Evolutionary conservation across 306 rosid species (phyloP).

Genomic region (Albizia julibrissin): DNA sequence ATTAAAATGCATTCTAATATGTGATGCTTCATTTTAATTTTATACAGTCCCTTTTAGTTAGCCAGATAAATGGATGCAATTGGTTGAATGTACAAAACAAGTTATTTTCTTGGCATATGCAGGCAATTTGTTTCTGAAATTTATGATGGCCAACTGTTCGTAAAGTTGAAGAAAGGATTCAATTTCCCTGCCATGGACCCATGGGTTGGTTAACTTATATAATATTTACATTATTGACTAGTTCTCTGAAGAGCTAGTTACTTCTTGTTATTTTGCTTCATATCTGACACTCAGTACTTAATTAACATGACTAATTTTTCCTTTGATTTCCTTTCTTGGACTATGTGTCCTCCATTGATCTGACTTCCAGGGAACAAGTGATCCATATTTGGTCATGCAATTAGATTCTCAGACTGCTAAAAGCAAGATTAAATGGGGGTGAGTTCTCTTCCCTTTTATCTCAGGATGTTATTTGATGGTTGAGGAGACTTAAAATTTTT

Average conservation of each 20-base stretch:
- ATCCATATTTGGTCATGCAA: conserved; percentile 84
- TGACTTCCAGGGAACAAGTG: conserved; percentile 85
- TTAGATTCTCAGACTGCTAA: conserved; percentile 81
- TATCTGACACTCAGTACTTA: conserved; percentile 6
- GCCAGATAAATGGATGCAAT: not conserved
- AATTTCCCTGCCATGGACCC: conserved; percentile 91
- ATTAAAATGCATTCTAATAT: conserved; percentile 4
- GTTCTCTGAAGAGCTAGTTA: conserved; percentile 17
- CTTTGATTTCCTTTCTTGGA: conserved; percentile 19
- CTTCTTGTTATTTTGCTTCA: conserved; percentile 19
- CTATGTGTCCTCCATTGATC: conserved; percentile 24
- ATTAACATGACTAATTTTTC: conserved; percentile 7
- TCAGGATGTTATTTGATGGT: conserved; percentile 18
- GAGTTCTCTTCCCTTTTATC: conserved; percentile 38
- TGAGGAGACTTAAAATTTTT: conserved; percentile 4
- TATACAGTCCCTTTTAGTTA: not conserved
- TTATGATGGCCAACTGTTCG: conserved; percentile 76
- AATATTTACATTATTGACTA: conserved; percentile 18
- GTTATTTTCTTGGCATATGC: conserved; percentile 35
- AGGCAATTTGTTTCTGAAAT: conserved; percentile 82
- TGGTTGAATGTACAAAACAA: conserved; percentile 2
- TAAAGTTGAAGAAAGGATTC: conserved; percentile 81
- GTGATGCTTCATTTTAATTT: not conserved
- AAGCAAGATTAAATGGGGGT: conserved; percentile 95
- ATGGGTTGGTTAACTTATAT: conserved; percentile 62